Percentiles rank a stretch among this genome's conserved stretches.
Evolutionary conservation across 108 stramenopile genomes (phyloP).

Genomic region (Conticribra weissflogii): DNA sequence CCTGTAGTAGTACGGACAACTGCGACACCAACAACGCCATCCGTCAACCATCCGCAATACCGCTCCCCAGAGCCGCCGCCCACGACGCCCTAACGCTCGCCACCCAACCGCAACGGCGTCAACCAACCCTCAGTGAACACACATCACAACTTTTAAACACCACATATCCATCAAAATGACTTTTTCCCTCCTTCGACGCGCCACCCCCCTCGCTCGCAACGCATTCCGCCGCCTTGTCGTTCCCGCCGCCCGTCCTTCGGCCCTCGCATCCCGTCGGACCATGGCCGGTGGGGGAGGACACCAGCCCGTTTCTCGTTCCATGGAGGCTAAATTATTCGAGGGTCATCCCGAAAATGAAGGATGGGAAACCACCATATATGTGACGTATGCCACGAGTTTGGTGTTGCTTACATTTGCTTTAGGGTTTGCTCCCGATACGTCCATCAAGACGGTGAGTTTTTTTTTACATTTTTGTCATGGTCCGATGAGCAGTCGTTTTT

Average conservation of each 20-base stretch:
- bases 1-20: no score
- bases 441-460: conserved; percentile 54
- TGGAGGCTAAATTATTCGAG: conserved; percentile 57
- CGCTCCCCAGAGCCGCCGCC: no score
- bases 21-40: not conserved
- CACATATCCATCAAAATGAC: no score
- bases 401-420: conserved; percentile 34
- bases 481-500: not conserved
- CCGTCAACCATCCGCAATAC: not conserved
- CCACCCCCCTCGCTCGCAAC: not conserved
- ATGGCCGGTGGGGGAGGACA: conserved; percentile 46
- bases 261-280: conserved; percentile 19
- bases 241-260: not conserved
- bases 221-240: not conserved
- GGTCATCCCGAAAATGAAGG: conserved; percentile 63
- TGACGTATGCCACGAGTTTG: conserved; percentile 39
- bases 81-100: no score
- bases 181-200: not conserved
- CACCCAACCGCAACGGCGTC: no score
- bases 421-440: conserved; percentile 57
- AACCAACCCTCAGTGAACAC: no score
- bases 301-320: conserved; percentile 58
- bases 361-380: conserved; percentile 63
- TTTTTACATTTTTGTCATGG: not conserved
- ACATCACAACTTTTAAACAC: not conserved